phyloP scores from a whole-genome alignment of 768 basidiomycete species.

The Trametopsis cervina region DNA sequence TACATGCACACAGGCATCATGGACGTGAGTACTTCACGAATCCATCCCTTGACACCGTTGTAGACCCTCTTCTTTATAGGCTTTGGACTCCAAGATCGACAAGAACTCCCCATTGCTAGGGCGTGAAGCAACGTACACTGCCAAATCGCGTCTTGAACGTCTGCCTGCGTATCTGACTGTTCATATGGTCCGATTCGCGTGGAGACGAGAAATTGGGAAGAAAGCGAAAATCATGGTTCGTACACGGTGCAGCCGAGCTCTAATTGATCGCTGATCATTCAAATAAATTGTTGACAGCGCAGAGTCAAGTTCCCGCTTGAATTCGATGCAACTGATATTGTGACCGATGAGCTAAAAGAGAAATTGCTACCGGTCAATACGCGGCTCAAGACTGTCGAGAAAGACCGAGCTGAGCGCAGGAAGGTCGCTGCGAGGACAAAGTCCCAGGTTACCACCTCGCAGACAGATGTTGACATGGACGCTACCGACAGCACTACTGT shows the following conservation, averaged over 20 bases:
- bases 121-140: conserved; percentile 75
- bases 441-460: conserved; percentile 23
- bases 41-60: conserved; percentile 7
- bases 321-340: conserved; percentile 79
- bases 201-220: conserved; percentile 84
- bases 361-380: conserved; percentile 67
- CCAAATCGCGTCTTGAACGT: conserved; percentile 74
- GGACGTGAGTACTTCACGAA: conserved; percentile 43
- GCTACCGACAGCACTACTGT: conserved; percentile 16
- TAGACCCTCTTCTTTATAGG: conserved; percentile 35
- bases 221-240: conserved; percentile 95
- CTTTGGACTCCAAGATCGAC: conserved; percentile 79
- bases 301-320: conserved; percentile 92
- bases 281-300: conserved; percentile 37
- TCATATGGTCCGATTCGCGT: conserved; percentile 95
- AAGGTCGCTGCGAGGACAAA: conserved; percentile 79
- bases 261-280: not conserved
- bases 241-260: conserved; percentile 8
- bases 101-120: conserved; percentile 78
- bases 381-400: conserved; percentile 72
- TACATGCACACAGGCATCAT: conserved; percentile 82
- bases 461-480: conserved; percentile 38
- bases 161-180: conserved; percentile 82
- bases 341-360: conserved; percentile 68
- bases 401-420: conserved; percentile 75